Percentiles rank a stretch among this genome's conserved stretches.
phyloP scores from a whole-genome alignment of 176 grass and related monocot genomes.

The Neostapfia colusana region DNA sequence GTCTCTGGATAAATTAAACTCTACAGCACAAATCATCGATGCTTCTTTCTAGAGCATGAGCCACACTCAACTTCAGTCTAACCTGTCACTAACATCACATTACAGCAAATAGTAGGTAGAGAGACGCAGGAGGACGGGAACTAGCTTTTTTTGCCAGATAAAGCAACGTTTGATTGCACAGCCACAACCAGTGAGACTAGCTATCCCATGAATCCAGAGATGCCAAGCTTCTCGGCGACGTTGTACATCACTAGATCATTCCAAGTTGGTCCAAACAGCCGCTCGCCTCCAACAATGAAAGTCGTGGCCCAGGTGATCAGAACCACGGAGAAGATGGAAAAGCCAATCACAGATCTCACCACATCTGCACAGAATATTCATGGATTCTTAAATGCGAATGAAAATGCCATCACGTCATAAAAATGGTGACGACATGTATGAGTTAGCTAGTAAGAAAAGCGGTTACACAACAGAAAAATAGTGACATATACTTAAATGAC shows the following conservation, averaged over 20 bases:
- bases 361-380: constrained; percentile 63
- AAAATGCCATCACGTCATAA: background rate
- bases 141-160: background rate
- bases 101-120: background rate
- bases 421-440: background rate
- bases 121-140: background rate
- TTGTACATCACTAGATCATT: constrained; percentile 95
- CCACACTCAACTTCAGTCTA: background rate
- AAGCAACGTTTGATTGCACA: background rate
- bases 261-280: constrained; percentile 72
- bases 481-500: too few species aligned
- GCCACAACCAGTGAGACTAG: background rate
- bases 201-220: constrained; percentile 73
- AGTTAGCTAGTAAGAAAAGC: background rate
- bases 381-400: constrained; percentile 10
- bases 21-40: background rate
- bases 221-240: constrained; percentile 67
- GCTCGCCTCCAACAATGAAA: constrained; percentile 75
- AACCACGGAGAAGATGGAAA: constrained; percentile 59
- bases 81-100: background rate
- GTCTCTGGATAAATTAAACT: constrained; percentile 1
- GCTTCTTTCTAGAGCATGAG: background rate
- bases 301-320: constrained; percentile 71
- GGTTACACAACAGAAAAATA: background rate
- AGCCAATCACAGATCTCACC: constrained; percentile 65